Evolutionary conservation across 257 asterid genomes (phyloP).

Genomic region (Capsicum pubescens): DNA sequence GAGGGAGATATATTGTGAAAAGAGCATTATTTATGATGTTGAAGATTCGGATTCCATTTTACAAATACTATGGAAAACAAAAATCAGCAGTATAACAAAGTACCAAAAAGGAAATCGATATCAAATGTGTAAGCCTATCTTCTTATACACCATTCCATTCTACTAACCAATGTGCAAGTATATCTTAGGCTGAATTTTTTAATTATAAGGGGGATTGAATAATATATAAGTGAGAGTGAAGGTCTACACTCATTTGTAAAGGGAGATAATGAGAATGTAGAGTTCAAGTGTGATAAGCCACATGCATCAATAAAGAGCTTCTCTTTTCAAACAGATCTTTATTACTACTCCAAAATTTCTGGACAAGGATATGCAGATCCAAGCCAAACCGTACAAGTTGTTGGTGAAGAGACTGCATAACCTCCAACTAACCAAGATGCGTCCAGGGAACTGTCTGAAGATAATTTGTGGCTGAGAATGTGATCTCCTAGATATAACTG

Average conservation of each 20-base stretch:
- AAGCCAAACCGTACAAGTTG: not conserved
- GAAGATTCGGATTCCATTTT: conserved; percentile 7
- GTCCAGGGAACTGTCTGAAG: not conserved
- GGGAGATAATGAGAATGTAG: conserved; percentile 1
- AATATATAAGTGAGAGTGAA: conserved; percentile 10
- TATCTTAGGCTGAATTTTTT: conserved; percentile 7
- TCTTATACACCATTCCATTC: conserved; percentile 2
- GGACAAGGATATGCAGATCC: conserved; percentile 11
- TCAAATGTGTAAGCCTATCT: not conserved
- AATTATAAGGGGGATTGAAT: not conserved
- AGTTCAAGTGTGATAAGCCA: conserved; percentile 8
- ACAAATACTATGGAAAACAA: not conserved
- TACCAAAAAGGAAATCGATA: conserved; percentile 10
- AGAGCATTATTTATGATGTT: not conserved
- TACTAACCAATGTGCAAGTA: conserved; percentile 13
- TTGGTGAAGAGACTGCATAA: no score
- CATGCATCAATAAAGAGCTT: conserved; percentile 11
- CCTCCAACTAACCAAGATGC: not conserved
- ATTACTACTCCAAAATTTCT: not conserved
- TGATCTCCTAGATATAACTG: not conserved
- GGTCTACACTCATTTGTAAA: not conserved
- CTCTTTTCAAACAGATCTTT: not conserved
- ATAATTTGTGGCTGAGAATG: not conserved
- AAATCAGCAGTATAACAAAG: conserved; percentile 6
- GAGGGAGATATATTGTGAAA: not conserved